Evolutionary conservation across 73 alveolate genomes (phyloP).

Genomic region (Tetrahymena malaccensis): DNA sequence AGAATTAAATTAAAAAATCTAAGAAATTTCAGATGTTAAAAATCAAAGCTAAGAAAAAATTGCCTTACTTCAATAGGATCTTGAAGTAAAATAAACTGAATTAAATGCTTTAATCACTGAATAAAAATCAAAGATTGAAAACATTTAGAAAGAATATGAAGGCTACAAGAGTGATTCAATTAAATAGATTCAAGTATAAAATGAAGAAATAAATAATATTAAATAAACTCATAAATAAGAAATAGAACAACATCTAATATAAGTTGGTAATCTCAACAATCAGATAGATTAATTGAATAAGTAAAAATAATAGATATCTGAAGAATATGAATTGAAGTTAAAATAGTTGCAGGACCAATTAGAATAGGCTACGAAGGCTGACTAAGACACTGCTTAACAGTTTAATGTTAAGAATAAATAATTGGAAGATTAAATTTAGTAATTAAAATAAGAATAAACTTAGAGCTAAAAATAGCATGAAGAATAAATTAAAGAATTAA

Average conservation of each 20-base stretch:
- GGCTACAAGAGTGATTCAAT: background rate
- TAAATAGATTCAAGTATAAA: background rate
- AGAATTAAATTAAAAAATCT: no score
- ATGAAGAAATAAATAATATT: background rate
- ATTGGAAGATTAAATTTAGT: no score
- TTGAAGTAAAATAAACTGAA: background rate
- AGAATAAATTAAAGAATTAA: background rate
- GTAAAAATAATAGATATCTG: background rate
- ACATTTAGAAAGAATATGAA: background rate
- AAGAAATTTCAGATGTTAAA: no score
- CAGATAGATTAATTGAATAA: background rate
- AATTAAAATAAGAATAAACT: no score
- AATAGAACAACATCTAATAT: background rate
- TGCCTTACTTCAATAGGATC: background rate
- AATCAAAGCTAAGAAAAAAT: background rate
- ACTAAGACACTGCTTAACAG: background rate
- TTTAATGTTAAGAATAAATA: background rate
- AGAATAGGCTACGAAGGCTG: background rate
- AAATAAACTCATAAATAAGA: background rate
- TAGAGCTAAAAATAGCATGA: no score
- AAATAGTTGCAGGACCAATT: background rate
- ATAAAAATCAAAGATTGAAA: background rate
- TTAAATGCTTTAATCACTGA: background rate
- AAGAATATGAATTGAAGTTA: background rate
- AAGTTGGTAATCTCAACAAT: background rate